phyloP scores from a whole-genome alignment of 2,329 filamentous ascomycete species.

The Fusarium sacchari region DNA sequence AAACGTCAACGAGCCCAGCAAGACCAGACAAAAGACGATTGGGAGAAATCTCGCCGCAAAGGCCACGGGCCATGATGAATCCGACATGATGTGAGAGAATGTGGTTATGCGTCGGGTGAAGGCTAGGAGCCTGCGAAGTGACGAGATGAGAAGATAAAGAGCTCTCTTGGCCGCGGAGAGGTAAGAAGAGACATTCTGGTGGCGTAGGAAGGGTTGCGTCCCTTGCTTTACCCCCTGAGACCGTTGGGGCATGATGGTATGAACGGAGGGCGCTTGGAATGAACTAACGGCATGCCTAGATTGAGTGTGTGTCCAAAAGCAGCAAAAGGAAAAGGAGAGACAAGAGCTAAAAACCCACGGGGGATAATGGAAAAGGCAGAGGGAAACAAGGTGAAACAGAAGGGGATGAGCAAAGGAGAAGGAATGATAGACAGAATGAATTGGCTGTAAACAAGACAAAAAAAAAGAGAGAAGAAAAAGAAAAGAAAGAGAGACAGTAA shows the following conservation, averaged over 20 bases:
- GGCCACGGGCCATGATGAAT: conserved; percentile 8
- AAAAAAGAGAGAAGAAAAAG: neutral
- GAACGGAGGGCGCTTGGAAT: neutral
- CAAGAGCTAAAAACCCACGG: neutral
- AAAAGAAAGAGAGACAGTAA: neutral
- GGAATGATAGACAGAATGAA: neutral
- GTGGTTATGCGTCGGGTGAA: neutral
- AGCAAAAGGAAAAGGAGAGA: neutral
- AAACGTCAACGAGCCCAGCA: conserved; percentile 30
- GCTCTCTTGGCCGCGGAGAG: neutral
- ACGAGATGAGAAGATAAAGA: neutral
- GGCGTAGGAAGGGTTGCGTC: neutral
- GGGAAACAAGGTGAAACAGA: neutral
- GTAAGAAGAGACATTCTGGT: neutral
- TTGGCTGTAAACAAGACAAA: neutral
- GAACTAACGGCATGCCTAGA: neutral
- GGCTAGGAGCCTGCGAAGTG: neutral
- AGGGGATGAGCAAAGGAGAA: neutral
- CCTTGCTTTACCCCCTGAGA: conserved; percentile 14
- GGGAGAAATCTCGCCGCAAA: conserved; percentile 29
- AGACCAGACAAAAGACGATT: conserved; percentile 27
- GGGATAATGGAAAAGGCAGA: neutral
- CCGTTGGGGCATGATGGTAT: conserved; percentile 5
- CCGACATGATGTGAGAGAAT: conserved; percentile 18
- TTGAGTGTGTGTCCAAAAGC: neutral